Evolutionary conservation across 768 basidiomycete genomes (phyloP).

Genomic region (Pisolithus sp.): DNA sequence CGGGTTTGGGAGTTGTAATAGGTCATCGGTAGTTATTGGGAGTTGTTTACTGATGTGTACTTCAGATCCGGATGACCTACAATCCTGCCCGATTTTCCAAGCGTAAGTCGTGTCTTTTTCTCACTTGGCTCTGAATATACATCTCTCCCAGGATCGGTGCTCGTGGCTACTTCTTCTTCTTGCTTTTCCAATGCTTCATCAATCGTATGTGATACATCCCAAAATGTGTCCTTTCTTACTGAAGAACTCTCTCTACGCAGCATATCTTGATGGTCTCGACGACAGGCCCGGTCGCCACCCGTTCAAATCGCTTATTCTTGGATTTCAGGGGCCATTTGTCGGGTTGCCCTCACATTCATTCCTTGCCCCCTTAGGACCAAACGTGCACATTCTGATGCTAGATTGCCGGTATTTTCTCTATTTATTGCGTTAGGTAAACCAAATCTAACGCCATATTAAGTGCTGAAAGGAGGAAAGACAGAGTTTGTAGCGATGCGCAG

Average conservation of each 20-base stretch:
- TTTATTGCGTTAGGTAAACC: not conserved
- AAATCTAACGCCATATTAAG: slow-evolving; percentile 32
- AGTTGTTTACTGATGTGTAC: not conserved
- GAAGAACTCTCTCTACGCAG: slow-evolving; percentile 7
- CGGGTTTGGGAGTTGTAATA: slow-evolving; percentile 78
- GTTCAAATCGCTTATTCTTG: slow-evolving; percentile 68
- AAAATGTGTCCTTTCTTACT: slow-evolving; percentile 2
- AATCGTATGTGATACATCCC: slow-evolving; percentile 43
- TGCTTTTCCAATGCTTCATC: slow-evolving; percentile 91
- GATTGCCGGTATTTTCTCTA: slow-evolving; percentile 64
- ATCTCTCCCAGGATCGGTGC: slow-evolving; percentile 58
- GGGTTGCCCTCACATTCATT: slow-evolving; percentile 79
- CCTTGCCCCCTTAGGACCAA: slow-evolving; percentile 74
- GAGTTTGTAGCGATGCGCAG: slow-evolving; percentile 68
- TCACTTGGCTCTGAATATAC: not conserved
- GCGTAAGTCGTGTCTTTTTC: slow-evolving; percentile 36
- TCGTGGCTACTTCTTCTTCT: slow-evolving; percentile 85
- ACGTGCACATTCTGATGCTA: slow-evolving; percentile 64
- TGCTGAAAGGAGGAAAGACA: slow-evolving; percentile 77
- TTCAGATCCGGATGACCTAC: slow-evolving; percentile 76
- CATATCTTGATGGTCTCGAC: slow-evolving; percentile 59
- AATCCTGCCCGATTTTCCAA: slow-evolving; percentile 64
- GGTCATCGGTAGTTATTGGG: slow-evolving; percentile 6
- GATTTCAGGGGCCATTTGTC: slow-evolving; percentile 70
- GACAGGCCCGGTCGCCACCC: slow-evolving; percentile 56